Evolutionary conservation across 2,329 filamentous ascomycete species (phyloP).

Genomic region (Talaromyces sp.): DNA sequence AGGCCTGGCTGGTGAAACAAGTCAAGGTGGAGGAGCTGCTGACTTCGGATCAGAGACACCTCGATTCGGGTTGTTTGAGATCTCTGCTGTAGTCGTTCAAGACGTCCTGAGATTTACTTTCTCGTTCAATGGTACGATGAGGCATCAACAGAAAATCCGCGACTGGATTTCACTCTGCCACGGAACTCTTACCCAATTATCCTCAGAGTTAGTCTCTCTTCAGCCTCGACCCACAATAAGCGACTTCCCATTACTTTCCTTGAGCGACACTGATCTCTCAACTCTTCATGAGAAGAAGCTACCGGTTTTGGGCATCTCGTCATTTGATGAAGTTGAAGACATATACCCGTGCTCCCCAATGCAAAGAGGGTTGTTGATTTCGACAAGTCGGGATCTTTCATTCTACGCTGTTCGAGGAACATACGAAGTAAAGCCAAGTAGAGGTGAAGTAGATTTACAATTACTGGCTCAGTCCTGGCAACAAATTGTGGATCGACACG

Average conservation of each 20-base stretch:
- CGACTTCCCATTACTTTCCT: constrained; percentile 41
- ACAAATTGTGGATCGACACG: constrained; percentile 5
- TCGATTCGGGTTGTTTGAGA: constrained; percentile 47
- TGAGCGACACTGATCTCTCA: constrained; percentile 38
- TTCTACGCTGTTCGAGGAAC: constrained; percentile 34
- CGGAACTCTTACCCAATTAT: constrained; percentile 24
- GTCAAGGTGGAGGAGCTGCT: constrained; percentile 39
- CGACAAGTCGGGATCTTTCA: constrained; percentile 39
- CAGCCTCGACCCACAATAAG: constrained; percentile 30
- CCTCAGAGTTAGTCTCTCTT: constrained; percentile 20
- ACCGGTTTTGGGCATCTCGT: constrained; percentile 28
- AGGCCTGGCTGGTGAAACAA: constrained; percentile 42
- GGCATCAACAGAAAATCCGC: constrained; percentile 38
- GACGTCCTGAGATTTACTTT: constrained; percentile 45
- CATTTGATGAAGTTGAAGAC: constrained; percentile 25
- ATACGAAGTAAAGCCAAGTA: constrained; percentile 24
- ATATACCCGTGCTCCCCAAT: constrained; percentile 40
- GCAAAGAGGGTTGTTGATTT: constrained; percentile 34
- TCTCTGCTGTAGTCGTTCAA: constrained; percentile 45
- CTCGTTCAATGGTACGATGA: constrained; percentile 46
- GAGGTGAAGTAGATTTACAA: constrained; percentile 20
- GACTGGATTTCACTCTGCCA: constrained; percentile 39
- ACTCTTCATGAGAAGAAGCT: constrained; percentile 32
- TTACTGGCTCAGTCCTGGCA: constrained; percentile 17
- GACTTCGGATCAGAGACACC: constrained; percentile 41